Percentiles rank a stretch among this genome's conserved stretches.
Evolutionary conservation across 176 grass and related monocot species (phyloP).

Genomic region (Rhynchospora pubera): DNA sequence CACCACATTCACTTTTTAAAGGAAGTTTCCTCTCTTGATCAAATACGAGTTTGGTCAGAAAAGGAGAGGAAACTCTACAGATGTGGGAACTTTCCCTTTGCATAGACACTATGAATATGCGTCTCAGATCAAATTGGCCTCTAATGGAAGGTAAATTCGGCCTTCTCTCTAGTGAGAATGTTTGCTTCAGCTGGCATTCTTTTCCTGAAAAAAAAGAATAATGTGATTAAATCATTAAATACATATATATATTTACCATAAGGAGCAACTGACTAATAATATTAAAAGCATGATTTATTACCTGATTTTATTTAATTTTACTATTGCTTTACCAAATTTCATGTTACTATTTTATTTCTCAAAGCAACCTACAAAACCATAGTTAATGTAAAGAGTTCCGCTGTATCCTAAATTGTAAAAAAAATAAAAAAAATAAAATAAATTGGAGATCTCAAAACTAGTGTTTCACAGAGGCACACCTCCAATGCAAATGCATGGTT

Average conservation of each 20-base stretch:
- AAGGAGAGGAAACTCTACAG: slow-evolving; percentile 28
- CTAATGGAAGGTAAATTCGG: background rate
- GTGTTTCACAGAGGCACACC: too few relatives aligned
- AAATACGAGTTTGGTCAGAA: slow-evolving; percentile 8
- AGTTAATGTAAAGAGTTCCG: too few relatives aligned
- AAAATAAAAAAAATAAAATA: too few relatives aligned
- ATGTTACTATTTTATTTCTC: background rate
- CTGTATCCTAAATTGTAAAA: too few relatives aligned
- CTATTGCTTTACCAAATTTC: background rate
- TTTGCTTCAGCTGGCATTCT: slow-evolving; percentile 34
- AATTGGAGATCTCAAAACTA: too few relatives aligned
- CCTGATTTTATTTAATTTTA: background rate
- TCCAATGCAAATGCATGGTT: too few relatives aligned
- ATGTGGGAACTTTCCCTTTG: slow-evolving; percentile 23
- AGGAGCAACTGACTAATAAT: slow-evolving; percentile 25
- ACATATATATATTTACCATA: slow-evolving; percentile 7
- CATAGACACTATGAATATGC: background rate
- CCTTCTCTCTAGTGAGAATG: slow-evolving; percentile 24
- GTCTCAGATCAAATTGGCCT: slow-evolving; percentile 20
- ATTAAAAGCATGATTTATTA: background rate
- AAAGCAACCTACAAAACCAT: background rate
- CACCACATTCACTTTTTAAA: slow-evolving; percentile 32
- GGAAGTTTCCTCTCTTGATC: slow-evolving; percentile 28
- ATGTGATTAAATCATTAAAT: background rate
- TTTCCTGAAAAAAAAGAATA: slow-evolving; percentile 32